A percentile compares a stretch with the other conserved stretches of the same genome.
phyloP scores from a whole-genome alignment of 495 filamentous ascomycete species.

The Jackrogersella minutella region DNA sequence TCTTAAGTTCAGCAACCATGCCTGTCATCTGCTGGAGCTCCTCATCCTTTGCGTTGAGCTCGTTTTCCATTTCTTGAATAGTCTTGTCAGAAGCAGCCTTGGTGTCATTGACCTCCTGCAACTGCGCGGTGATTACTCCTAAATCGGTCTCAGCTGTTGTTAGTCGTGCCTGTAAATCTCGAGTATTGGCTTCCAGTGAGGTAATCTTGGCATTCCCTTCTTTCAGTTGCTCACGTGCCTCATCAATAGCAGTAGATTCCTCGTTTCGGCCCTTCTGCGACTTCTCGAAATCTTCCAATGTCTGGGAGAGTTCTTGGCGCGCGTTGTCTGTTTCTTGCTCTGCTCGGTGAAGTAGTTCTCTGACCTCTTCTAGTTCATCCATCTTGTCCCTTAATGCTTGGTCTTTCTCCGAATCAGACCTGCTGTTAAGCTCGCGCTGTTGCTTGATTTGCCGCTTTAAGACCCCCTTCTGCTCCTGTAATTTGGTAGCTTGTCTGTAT shows the following conservation, averaged over 20 bases:
- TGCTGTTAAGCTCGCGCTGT: slow-evolving; percentile 85
- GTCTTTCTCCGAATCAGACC: slow-evolving; percentile 66
- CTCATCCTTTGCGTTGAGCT: slow-evolving; percentile 61
- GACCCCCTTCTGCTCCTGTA: slow-evolving; percentile 85
- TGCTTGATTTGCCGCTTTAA: slow-evolving; percentile 89
- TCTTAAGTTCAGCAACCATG: slow-evolving; percentile 85
- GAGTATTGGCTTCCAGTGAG: slow-evolving; percentile 54
- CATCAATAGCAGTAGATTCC: slow-evolving; percentile 48
- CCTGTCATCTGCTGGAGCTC: slow-evolving; percentile 80
- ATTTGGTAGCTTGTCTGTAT: slow-evolving; percentile 66
- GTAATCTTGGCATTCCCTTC: slow-evolving; percentile 58
- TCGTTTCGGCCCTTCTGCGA: slow-evolving; percentile 48
- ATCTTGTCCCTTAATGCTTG: slow-evolving; percentile 59
- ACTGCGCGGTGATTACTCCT: slow-evolving; percentile 45
- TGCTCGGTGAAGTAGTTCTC: slow-evolving; percentile 56
- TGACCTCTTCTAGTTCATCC: slow-evolving; percentile 62
- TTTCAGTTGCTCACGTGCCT: slow-evolving; percentile 58
- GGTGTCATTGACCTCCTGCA: slow-evolving; percentile 47
- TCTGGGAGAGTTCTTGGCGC: slow-evolving; percentile 55
- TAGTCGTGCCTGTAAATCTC: slow-evolving; percentile 50
- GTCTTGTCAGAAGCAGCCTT: slow-evolving; percentile 46
- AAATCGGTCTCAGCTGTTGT: slow-evolving; percentile 46
- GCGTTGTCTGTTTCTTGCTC: slow-evolving; percentile 57
- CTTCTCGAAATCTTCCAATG: slow-evolving; percentile 63
- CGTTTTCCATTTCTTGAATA: slow-evolving; percentile 50